Percentiles rank a stretch among this genome's conserved stretches.
These are phyloP conservation scores for Sparassis latifolia DNA, from an alignment of 1,284 basidiomycete species.

Conservation along the genomic window DNA sequence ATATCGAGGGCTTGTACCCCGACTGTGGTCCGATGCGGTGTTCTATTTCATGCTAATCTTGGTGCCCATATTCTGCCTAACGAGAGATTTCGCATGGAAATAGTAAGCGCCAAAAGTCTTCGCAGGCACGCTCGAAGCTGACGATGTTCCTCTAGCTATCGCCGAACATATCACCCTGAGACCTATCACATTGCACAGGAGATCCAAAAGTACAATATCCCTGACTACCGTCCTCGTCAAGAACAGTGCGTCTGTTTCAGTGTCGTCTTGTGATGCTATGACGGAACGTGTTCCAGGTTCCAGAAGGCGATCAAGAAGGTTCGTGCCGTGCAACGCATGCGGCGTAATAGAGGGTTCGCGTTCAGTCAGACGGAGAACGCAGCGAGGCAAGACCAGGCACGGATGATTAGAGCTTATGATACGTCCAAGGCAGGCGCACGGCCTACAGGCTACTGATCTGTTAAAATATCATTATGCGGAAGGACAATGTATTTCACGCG, in stretches of 20 bases:
- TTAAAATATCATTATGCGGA: constrained; percentile 21
- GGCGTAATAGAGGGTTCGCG: constrained; percentile 89
- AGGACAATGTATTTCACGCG: constrained; percentile 22
- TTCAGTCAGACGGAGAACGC: constrained; percentile 92
- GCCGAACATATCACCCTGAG: constrained; percentile 83
- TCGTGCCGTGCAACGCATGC: constrained; percentile 90
- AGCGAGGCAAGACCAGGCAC: constrained; percentile 78
- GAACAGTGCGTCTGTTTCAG: constrained; percentile 70
- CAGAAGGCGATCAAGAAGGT: constrained; percentile 99
- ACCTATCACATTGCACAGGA: constrained; percentile 98
- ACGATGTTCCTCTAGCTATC: constrained; percentile 57
- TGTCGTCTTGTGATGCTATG: background rate
- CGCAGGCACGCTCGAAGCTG: background rate
- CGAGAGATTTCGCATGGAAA: constrained; percentile 95
- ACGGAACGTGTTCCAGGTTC: constrained; percentile 45
- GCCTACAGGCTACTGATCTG: constrained; percentile 61
- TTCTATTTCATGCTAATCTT: constrained; percentile 90
- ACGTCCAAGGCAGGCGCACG: constrained; percentile 68
- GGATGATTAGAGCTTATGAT: constrained; percentile 86
- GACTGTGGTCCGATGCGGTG: constrained; percentile 80
- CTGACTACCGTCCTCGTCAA: constrained; percentile 94
- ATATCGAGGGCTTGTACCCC: constrained; percentile 81
- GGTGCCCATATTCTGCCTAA: constrained; percentile 83
- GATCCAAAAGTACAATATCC: constrained; percentile 94
- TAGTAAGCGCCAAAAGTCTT: constrained; percentile 51